These are phyloP conservation scores for Bipolaris bicolor DNA, from an alignment of 2,329 filamentous ascomycete genomes.

Conservation along the genomic window DNA sequence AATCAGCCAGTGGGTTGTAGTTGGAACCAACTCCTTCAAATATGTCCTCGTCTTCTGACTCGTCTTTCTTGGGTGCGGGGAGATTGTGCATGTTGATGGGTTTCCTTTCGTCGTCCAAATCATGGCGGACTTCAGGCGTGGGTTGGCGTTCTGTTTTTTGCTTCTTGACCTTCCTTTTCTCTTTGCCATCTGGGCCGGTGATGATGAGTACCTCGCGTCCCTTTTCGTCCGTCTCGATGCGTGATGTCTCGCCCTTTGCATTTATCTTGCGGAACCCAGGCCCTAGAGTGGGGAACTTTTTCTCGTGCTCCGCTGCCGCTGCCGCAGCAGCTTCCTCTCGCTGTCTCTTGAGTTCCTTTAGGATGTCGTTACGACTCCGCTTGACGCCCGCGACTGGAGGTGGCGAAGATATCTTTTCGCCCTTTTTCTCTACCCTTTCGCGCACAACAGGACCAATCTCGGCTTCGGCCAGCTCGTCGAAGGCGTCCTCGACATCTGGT, in stretches of 20 bases:
- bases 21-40: conserved; percentile 65
- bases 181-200: conserved; percentile 64
- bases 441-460: conserved; percentile 72
- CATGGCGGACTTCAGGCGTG: conserved; percentile 47
- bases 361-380: conserved; percentile 64
- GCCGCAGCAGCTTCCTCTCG: conserved; percentile 54
- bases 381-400: conserved; percentile 56
- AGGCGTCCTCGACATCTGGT: conserved; percentile 52
- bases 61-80: conserved; percentile 49
- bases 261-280: conserved; percentile 62
- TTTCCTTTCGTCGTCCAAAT: conserved; percentile 54
- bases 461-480: conserved; percentile 65
- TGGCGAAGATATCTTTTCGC: conserved; percentile 53
- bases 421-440: conserved; percentile 62
- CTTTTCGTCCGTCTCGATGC: conserved; percentile 62
- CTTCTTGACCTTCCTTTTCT: conserved; percentile 67
- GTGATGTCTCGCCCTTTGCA: conserved; percentile 56
- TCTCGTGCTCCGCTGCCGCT: conserved; percentile 50
- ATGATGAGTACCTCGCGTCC: conserved; percentile 65
- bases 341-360: conserved; percentile 64
- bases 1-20: conserved; percentile 64
- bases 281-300: conserved; percentile 56
- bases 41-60: conserved; percentile 64
- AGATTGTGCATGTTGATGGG: conserved; percentile 50
- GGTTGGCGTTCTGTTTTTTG: conserved; percentile 45